phyloP scores from a whole-genome alignment of 1,284 basidiomycete species.

The Fomitopsis pinicola region DNA sequence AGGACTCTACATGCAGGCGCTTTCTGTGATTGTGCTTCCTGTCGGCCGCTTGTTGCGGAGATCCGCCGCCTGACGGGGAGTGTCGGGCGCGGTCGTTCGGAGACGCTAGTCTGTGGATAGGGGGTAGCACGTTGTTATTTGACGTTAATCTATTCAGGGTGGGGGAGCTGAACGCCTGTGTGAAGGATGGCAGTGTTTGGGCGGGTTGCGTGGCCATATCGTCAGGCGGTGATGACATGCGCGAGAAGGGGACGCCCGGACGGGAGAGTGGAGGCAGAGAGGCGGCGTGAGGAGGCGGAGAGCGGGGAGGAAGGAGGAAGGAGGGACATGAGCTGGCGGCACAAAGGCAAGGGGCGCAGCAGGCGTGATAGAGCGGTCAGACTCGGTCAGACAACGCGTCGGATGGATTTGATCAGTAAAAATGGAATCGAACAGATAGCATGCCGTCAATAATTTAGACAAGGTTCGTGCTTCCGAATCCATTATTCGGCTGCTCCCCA shows the following conservation, averaged over 20 bases:
- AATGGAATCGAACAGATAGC: conserved; percentile 13
- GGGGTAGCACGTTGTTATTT: conserved; percentile 55
- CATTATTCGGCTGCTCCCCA: conserved; percentile 6
- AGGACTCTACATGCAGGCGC: conserved; percentile 24
- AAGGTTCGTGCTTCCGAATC: conserved; percentile 6
- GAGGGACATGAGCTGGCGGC: conserved; percentile 4
- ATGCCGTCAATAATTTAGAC: conserved; percentile 15
- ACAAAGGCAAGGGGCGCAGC: conserved; percentile 3
- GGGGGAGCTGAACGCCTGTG: conserved; percentile 59
- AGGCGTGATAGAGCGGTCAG: conserved; percentile 1
- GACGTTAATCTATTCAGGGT: conserved; percentile 45
- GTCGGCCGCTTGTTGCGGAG: conserved; percentile 23
- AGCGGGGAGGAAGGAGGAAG: conserved; percentile 1
- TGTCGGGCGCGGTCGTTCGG: conserved; percentile 28
- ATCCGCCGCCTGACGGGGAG: conserved; percentile 30
- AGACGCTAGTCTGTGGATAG: conserved; percentile 46
- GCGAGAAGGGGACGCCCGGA: conserved; percentile 1
- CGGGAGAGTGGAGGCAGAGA: background rate
- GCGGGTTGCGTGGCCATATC: conserved; percentile 29
- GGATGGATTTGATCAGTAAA: conserved; percentile 11
- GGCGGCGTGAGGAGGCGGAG: conserved; percentile 1
- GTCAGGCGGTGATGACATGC: conserved; percentile 7
- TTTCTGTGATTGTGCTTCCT: conserved; percentile 19
- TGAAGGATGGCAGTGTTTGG: conserved; percentile 72
- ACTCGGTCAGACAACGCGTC: conserved; percentile 6